phyloP scores from a whole-genome alignment of 2,329 filamentous ascomycete species.

The Sporothrix curviconia region DNA sequence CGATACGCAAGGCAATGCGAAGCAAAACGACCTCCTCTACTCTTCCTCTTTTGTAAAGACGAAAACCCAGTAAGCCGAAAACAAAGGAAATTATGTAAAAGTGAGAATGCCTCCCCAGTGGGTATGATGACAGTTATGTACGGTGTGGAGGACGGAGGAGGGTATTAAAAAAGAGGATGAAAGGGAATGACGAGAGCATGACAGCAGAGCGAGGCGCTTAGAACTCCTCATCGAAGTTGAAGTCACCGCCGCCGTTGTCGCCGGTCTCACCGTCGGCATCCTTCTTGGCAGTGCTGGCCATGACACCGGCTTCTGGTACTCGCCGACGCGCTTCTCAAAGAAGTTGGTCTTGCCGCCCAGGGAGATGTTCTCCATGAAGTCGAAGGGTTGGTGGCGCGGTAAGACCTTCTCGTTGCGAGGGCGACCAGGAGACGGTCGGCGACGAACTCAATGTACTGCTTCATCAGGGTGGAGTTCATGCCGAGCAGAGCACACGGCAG shows the following conservation, averaged over 20 bases:
- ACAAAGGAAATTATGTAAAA: background rate
- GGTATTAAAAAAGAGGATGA: conserved; percentile 12
- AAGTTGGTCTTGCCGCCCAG: conserved; percentile 99
- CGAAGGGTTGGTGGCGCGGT: conserved; percentile 91
- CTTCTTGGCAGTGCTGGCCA: conserved; percentile 77
- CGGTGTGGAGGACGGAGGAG: background rate
- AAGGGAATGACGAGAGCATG: background rate
- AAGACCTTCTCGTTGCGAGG: conserved; percentile 89
- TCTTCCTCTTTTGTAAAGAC: background rate
- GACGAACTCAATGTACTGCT: conserved; percentile 99
- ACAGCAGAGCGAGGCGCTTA: conserved; percentile 43
- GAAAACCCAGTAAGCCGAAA: conserved; percentile 3
- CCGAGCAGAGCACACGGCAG: conserved; percentile 87
- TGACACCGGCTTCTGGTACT: conserved; percentile 99
- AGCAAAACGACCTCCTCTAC: background rate
- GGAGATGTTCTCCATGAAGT: conserved; percentile 99
- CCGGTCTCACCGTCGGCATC: conserved; percentile 37
- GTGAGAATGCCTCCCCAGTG: conserved; percentile 8
- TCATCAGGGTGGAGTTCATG: conserved; percentile 97
- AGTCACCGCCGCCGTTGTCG: conserved; percentile 65
- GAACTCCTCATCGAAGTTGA: conserved; percentile 95
- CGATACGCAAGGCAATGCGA: conserved; percentile 7
- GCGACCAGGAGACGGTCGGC: conserved; percentile 89
- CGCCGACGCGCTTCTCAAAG: conserved; percentile 99
- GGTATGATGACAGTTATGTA: conserved; percentile 16